Percentiles rank a stretch among this genome's conserved stretches.
These are phyloP conservation scores for Pythium dissotocum DNA, from an alignment of 352 stramenopile genomes.

Conservation along the genomic window DNA sequence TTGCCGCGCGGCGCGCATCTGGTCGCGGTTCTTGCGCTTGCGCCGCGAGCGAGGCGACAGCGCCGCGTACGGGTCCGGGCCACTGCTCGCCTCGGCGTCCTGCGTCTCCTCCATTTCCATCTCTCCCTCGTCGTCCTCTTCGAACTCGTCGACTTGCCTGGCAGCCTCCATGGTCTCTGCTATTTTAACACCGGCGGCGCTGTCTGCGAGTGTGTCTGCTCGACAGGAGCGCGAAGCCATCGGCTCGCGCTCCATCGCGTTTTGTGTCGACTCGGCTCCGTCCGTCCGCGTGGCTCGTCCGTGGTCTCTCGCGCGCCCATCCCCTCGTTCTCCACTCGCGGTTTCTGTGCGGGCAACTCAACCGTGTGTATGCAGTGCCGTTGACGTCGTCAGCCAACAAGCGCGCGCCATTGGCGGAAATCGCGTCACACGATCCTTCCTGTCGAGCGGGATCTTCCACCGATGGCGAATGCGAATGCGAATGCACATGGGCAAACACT, in stretches of 20 bases:
- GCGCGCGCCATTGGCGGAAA: not conserved
- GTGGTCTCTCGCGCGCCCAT: not conserved
- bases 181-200: not conserved
- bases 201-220: not conserved
- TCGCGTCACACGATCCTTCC: not conserved
- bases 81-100: not conserved
- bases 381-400: not conserved
- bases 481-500: not conserved
- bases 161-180: not conserved
- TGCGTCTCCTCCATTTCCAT: not conserved
- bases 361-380: not conserved
- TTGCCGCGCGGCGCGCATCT: slow-evolving; percentile 49
- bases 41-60: slow-evolving; percentile 48
- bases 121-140: not conserved
- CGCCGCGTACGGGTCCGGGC: slow-evolving; percentile 17
- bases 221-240: not conserved
- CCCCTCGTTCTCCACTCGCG: not conserved
- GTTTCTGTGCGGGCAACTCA: not conserved
- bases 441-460: not conserved
- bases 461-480: no score
- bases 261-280: not conserved
- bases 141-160: not conserved
- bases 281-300: slow-evolving; percentile 5
- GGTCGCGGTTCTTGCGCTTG: slow-evolving; percentile 54
- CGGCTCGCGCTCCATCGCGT: not conserved